These are phyloP conservation scores for Suillus placidus DNA, from an alignment of 768 basidiomycete genomes.

Conservation along the genomic window DNA sequence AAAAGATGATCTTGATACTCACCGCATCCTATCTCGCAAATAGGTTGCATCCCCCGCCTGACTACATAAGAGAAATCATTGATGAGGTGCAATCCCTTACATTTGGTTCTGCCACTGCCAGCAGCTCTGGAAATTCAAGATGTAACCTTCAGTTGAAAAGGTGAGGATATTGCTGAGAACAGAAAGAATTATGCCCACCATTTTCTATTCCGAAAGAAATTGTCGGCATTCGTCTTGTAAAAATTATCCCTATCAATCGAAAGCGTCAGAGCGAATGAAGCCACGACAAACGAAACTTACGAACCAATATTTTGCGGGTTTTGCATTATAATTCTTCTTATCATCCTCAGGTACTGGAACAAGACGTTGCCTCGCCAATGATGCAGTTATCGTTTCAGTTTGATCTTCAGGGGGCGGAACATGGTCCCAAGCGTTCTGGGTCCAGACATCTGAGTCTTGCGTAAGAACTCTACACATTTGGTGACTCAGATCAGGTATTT, in stretches of 20 bases:
- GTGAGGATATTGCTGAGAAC: neutral
- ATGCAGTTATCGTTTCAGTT: constrained; percentile 65
- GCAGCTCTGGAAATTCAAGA: constrained; percentile 92
- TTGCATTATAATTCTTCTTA: constrained; percentile 70
- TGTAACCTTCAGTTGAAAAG: constrained; percentile 59
- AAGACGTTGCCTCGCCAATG: constrained; percentile 68
- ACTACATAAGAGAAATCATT: constrained; percentile 8
- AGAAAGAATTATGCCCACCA: constrained; percentile 50
- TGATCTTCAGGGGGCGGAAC: constrained; percentile 85
- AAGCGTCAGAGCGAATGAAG: constrained; percentile 24
- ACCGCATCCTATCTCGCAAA: constrained; percentile 95
- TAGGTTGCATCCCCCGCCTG: constrained; percentile 76
- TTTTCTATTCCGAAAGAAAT: constrained; percentile 94
- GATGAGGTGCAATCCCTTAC: constrained; percentile 39
- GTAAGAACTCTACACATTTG: constrained; percentile 60
- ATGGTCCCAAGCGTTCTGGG: constrained; percentile 91
- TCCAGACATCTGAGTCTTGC: constrained; percentile 74
- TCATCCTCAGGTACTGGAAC: constrained; percentile 78
- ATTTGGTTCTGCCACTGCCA: constrained; percentile 65
- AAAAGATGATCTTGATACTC: constrained; percentile 22
- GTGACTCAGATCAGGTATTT: constrained; percentile 1
- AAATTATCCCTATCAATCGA: constrained; percentile 79
- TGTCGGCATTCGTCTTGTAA: constrained; percentile 80
- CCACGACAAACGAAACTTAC: constrained; percentile 31
- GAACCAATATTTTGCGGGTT: constrained; percentile 74